phyloP scores from a whole-genome alignment of 2,329 filamentous ascomycete genomes.

The Fonsecaea monophora region DNA sequence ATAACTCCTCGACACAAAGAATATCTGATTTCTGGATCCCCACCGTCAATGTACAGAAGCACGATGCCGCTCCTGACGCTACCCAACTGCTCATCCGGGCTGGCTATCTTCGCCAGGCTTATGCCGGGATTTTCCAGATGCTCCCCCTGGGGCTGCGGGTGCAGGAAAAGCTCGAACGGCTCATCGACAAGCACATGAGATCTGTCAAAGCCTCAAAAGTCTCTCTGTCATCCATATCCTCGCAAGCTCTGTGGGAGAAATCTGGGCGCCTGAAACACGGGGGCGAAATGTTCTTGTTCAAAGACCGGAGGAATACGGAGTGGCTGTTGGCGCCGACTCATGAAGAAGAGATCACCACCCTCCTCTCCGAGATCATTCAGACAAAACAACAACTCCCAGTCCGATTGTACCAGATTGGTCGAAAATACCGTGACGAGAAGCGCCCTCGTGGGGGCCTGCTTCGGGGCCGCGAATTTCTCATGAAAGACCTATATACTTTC shows the following conservation, averaged over 20 bases:
- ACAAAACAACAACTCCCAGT: constrained; percentile 89
- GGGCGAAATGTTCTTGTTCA: constrained; percentile 75
- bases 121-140: constrained; percentile 90
- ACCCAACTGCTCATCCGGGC: constrained; percentile 55
- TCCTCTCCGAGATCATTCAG: constrained; percentile 74
- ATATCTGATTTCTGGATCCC: constrained; percentile 38
- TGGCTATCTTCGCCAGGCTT: constrained; percentile 78
- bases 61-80: constrained; percentile 34
- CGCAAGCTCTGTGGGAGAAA: constrained; percentile 80
- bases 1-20: constrained; percentile 31
- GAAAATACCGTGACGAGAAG: constrained; percentile 94
- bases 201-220: constrained; percentile 77
- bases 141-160: constrained; percentile 85
- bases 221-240: constrained; percentile 82
- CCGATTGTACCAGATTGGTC: constrained; percentile 87
- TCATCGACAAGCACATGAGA: constrained; percentile 90
- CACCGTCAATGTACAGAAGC: constrained; percentile 33
- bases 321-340: constrained; percentile 90
- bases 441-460: constrained; percentile 87
- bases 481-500: constrained; percentile 99
- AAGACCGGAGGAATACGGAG: constrained; percentile 75
- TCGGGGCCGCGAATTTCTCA: constrained; percentile 87
- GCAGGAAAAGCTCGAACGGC: constrained; percentile 81
- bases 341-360: constrained; percentile 89
- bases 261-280: constrained; percentile 80